Percentiles rank a stretch among this genome's conserved stretches.
Evolutionary conservation across 1,139 yeast species (phyloP).

Genomic region (Arxiozyma heterogenica): DNA sequence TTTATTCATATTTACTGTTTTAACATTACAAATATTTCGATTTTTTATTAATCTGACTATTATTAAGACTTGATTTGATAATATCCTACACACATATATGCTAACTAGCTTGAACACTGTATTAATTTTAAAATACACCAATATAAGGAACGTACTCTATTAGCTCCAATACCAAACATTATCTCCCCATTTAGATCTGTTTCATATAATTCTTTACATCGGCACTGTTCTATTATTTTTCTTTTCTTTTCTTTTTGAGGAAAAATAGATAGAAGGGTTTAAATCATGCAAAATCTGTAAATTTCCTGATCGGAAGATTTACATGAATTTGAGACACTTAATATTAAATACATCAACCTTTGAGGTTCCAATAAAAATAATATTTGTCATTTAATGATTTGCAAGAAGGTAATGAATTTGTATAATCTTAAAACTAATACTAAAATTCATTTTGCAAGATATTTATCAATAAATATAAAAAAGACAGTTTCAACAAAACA

Average conservation of each 20-base stretch:
- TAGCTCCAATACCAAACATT: background rate
- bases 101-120: background rate
- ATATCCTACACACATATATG: too few relatives aligned
- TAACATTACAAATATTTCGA: too few relatives aligned
- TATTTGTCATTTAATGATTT: background rate
- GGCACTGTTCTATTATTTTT: too few relatives aligned
- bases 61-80: too few relatives aligned
- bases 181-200: background rate
- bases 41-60: too few relatives aligned
- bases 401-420: background rate
- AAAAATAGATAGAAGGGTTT: background rate
- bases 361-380: conserved; percentile 1
- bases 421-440: background rate
- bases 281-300: conserved; percentile 4
- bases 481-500: background rate
- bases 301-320: conserved; percentile 7
- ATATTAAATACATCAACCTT: background rate
- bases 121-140: background rate
- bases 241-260: background rate
- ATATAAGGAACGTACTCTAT: too few relatives aligned
- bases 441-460: background rate
- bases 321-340: background rate
- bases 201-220: too few relatives aligned
- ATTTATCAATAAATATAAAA: background rate
- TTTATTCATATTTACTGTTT: background rate